phyloP scores from a whole-genome alignment of 192 early-diverging fungal species.

The Paraglomus brasilianum region DNA sequence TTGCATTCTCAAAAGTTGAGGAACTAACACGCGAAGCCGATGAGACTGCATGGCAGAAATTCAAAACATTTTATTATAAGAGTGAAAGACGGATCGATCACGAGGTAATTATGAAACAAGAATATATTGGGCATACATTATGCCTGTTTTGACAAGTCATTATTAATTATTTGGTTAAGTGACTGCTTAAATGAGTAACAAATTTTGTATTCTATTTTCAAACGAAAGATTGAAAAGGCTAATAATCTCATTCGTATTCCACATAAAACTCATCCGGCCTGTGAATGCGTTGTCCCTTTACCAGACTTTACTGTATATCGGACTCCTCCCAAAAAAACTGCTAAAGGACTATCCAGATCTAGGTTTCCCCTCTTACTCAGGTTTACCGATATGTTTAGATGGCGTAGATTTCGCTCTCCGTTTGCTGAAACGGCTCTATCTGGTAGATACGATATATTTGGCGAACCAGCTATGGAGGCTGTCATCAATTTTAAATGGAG shows the following conservation, averaged over 20 bases:
- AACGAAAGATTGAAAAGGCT: neutral
- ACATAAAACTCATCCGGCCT: constrained; percentile 17
- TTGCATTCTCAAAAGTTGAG: constrained; percentile 14
- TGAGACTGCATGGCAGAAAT: constrained; percentile 10
- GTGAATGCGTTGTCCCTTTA: constrained; percentile 16
- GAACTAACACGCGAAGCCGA: constrained; percentile 6
- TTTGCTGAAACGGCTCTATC: constrained; percentile 10
- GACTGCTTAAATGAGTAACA: too few relatives aligned
- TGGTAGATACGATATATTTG: constrained; percentile 21
- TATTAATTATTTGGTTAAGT: too few relatives aligned
- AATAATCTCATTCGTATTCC: constrained; percentile 1
- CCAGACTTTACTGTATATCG: constrained; percentile 16
- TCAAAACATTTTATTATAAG: constrained; percentile 10
- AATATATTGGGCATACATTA: too few relatives aligned
- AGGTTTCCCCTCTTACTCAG: neutral
- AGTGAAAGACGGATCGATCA: neutral
- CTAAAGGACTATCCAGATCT: neutral
- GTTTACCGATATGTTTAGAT: neutral
- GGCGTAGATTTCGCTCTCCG: neutral
- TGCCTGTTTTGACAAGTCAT: too few relatives aligned
- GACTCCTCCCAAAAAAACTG: neutral
- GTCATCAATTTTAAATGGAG: constrained; percentile 30
- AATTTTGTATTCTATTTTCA: too few relatives aligned
- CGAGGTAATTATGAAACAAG: too few relatives aligned
- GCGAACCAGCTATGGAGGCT: constrained; percentile 27